These are phyloP conservation scores for Fusarium buharicum DNA, from an alignment of 2,329 filamentous ascomycete genomes.

Conservation along the genomic window DNA sequence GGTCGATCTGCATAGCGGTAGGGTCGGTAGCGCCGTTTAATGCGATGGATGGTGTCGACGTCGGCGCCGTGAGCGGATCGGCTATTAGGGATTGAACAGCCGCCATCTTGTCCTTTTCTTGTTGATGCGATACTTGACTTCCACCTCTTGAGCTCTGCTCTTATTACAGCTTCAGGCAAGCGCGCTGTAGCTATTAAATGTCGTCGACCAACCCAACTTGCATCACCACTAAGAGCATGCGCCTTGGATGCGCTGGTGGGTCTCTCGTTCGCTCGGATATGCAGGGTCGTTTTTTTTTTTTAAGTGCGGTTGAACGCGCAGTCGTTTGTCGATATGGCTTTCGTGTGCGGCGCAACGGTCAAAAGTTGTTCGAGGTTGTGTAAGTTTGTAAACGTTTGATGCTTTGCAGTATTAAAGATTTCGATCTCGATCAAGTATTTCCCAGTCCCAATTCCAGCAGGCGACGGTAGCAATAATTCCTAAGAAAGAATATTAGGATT, in stretches of 20 bases:
- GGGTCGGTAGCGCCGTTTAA: conserved; percentile 44
- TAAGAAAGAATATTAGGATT: conserved; percentile 11
- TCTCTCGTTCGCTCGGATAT: neutral
- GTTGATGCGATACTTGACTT: conserved; percentile 1
- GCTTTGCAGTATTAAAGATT: conserved; percentile 3
- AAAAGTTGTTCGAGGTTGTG: neutral
- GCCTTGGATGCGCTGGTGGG: conserved; percentile 15
- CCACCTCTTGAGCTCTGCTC: conserved; percentile 20
- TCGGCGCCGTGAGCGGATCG: conserved; percentile 48
- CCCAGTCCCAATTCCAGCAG: neutral
- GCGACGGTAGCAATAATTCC: neutral
- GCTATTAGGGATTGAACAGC: conserved; percentile 53
- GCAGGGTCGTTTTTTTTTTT: conserved; percentile 8
- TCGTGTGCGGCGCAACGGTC: conserved; percentile 16
- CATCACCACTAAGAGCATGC: conserved; percentile 24
- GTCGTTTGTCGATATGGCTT: neutral
- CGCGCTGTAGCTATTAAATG: conserved; percentile 19
- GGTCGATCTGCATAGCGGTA: conserved; percentile 50
- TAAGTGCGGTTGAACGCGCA: neutral
- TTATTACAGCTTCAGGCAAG: conserved; percentile 10
- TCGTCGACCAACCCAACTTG: conserved; percentile 16
- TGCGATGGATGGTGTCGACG: conserved; percentile 40
- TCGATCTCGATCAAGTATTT: neutral
- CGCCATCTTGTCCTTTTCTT: conserved; percentile 47
- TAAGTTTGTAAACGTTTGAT: too few relatives aligned